Base-by-base conservation (phyloP, 352 stramenopile genomes). In the Pythium sp. region DNA sequence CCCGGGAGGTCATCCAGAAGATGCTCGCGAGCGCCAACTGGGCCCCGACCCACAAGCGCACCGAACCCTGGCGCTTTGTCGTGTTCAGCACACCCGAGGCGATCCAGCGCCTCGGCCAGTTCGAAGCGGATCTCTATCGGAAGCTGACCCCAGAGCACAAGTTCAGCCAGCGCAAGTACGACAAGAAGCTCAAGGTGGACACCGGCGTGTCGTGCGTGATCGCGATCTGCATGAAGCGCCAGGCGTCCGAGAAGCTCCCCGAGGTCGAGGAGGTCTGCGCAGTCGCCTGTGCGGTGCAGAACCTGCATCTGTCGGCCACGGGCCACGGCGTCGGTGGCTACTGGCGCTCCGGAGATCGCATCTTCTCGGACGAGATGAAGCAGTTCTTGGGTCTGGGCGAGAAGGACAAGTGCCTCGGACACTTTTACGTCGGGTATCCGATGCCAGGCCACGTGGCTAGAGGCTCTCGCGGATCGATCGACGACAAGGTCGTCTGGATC, bases 211-310 rank as follows among this genome's bases (percentile, higher is more conserved):
- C 84, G 62, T 84, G 89, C 69, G 84, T 93, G 28, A 87, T 95
- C 60, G 86, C 87, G 65, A 92, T 95, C 68, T 90, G 82, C 76
- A 90, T 95, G 80, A 91, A 95, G 78, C 87, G 87, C 62, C 87
- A 95, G 68, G 81, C 89, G 63, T 93, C 83, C 73, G 82, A 90
- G 66, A 83, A 84, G 57, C 79, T 95, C 54, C 86, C 87, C 3
- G 87, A 95, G 69, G 78, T 89, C 70, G 87, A 95, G 71, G 87
- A 95, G 62, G 71, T 95, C 47, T 88, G 80, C 55, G 73, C 86
- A 1, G 83, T 92, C 18, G 87, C 87, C 12, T 92, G 82, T 51
- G 87, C 87, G 18, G 86, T 95, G 65, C 86, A 95, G 70, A 95
- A 95, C 73, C 86, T 95, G 80, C 87, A 95, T 64, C 65, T 95